Conservation (phyloP, 1,139 yeast genomes). For the Yamadazyma jaroonii region DNA sequence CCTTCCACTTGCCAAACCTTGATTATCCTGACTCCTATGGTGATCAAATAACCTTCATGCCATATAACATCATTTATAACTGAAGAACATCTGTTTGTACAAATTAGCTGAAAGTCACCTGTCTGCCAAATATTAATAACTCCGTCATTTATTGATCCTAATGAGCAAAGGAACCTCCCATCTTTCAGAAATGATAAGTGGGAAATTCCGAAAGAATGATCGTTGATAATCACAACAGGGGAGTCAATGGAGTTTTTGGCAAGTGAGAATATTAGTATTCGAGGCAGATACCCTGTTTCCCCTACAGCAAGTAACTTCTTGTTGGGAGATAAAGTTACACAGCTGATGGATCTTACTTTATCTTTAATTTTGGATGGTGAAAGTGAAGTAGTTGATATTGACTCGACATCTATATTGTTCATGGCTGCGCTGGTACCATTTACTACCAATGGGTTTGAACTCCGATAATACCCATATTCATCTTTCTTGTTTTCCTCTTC, state of each 20-base stretch:
- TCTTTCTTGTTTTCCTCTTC: constrained; percentile 20
- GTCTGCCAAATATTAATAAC: constrained; percentile 59
- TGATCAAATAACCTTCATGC: constrained; percentile 48
- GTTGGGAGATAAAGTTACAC: constrained; percentile 56
- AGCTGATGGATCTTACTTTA: constrained; percentile 51
- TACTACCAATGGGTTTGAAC: constrained; percentile 24
- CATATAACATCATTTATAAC: constrained; percentile 53
- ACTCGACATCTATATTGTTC: background rate
- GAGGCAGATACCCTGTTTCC: constrained; percentile 64
- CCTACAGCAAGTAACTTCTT: constrained; percentile 58
- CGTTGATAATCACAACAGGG: constrained; percentile 54
- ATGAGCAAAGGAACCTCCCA: constrained; percentile 51
- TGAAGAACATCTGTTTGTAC: constrained; percentile 62
- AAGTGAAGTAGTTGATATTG: background rate
- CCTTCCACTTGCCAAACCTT: constrained; percentile 55
- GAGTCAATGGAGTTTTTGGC: constrained; percentile 44
- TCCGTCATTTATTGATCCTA: constrained; percentile 67
- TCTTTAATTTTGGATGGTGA: constrained; percentile 38
- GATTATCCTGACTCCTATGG: constrained; percentile 58
- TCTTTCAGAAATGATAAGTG: constrained; percentile 57
- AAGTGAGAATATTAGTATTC: constrained; percentile 57
- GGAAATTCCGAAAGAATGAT: constrained; percentile 63
- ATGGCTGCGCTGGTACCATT: constrained; percentile 14
- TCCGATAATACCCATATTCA: constrained; percentile 31
- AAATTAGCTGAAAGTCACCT: constrained; percentile 23